Evolutionary conservation across 1,139 yeast genomes (phyloP).

Genomic region (Blastobotrys ciferrii): DNA sequence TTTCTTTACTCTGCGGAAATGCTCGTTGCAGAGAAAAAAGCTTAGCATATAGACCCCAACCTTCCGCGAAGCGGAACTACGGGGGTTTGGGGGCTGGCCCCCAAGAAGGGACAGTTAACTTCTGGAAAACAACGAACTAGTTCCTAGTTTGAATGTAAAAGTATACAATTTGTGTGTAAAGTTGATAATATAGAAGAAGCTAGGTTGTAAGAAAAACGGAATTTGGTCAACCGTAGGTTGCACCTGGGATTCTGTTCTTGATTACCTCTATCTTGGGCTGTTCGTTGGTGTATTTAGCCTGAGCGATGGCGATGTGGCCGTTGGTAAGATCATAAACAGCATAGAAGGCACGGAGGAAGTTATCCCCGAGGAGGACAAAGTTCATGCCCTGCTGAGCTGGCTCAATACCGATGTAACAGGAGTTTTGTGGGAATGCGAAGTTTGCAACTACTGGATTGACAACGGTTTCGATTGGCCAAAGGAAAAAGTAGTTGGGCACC

Average conservation of each 20-base stretch:
- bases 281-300: slow-evolving; percentile 36
- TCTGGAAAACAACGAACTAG: no score
- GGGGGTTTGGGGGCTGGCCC: no score
- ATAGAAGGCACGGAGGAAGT: slow-evolving; percentile 52
- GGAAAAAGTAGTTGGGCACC: slow-evolving; percentile 48
- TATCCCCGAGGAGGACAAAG: slow-evolving; percentile 47
- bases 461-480: slow-evolving; percentile 38
- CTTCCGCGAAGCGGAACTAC: no score
- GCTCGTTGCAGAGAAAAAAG: no score
- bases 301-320: slow-evolving; percentile 52
- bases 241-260: slow-evolving; percentile 26
- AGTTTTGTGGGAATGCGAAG: slow-evolving; percentile 38
- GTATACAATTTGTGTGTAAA: no score
- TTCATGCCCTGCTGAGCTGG: slow-evolving; percentile 31
- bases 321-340: slow-evolving; percentile 55
- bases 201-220: no score
- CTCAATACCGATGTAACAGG: slow-evolving; percentile 39
- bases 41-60: no score
- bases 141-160: no score
- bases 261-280: slow-evolving; percentile 34
- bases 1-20: no score
- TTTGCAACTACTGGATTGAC: slow-evolving; percentile 34
- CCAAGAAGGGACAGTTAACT: no score
- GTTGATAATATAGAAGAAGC: no score
- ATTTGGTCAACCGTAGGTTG: no score